Percentiles rank a stretch among this genome's conserved stretches.
Conservation (phyloP, 352 stramenopile species). For the Blastocystis hominis region DNA sequence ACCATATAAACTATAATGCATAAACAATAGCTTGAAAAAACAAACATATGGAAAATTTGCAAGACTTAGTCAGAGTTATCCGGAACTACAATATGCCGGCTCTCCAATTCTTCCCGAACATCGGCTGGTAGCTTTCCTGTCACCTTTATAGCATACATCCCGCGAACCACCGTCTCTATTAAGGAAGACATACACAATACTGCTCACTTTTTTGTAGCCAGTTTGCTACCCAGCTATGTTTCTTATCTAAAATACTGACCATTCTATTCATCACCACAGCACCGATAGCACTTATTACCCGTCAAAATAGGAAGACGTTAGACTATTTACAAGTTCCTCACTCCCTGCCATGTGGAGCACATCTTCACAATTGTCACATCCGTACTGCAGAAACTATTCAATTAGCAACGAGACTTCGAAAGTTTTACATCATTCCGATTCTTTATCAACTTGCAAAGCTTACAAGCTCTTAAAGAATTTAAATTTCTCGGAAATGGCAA, state of each 20-base stretch:
- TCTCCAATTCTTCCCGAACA: neutral
- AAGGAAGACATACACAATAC: neutral
- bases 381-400: constrained; percentile 36
- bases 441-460: constrained; percentile 52
- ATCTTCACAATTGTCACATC: constrained; percentile 48
- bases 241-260: constrained; percentile 36
- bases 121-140: constrained; percentile 23
- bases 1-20: no score
- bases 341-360: constrained; percentile 43
- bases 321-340: constrained; percentile 6
- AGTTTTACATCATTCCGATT: neutral
- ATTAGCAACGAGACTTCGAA: neutral
- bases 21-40: neutral
- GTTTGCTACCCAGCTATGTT: constrained; percentile 26
- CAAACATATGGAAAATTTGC: neutral
- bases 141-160: constrained; percentile 47
- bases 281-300: neutral
- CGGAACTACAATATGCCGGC: neutral
- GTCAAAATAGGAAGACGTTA: constrained; percentile 54
- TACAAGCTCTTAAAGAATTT: constrained; percentile 27
- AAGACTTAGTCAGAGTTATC: constrained; percentile 35
- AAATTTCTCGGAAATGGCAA: constrained; percentile 18
- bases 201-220: constrained; percentile 41
- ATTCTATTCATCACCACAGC: neutral
- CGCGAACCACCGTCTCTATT: constrained; percentile 1